These are phyloP conservation scores for Xanthoceras sorbifolium DNA, from an alignment of 345 rosid species.

Conservation along the genomic window DNA sequence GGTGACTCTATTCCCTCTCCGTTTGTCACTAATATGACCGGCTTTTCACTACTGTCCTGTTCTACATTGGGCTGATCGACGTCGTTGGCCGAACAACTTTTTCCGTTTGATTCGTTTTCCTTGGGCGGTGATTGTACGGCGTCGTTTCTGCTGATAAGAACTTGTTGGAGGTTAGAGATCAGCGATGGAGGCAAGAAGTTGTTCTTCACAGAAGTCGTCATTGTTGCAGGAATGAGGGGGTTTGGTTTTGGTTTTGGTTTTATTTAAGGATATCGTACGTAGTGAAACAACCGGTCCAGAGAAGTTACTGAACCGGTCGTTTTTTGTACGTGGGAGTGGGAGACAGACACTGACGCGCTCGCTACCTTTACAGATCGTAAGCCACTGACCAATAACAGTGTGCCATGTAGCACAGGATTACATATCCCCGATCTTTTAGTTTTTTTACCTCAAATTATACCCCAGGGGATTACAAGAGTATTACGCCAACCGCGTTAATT, in stretches of 20 bases:
- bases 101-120: neutral
- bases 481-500: neutral
- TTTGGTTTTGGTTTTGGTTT: neutral
- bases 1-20: slow-evolving; percentile 46
- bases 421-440: neutral
- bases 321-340: neutral
- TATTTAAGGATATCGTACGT: neutral
- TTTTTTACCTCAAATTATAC: neutral
- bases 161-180: slow-evolving; percentile 40
- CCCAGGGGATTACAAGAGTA: neutral
- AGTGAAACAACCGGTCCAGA: neutral
- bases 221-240: neutral
- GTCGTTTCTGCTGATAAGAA: slow-evolving; percentile 26
- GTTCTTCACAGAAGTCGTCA: slow-evolving; percentile 32
- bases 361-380: neutral
- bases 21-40: slow-evolving; percentile 31
- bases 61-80: slow-evolving; percentile 4
- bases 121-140: slow-evolving; percentile 5
- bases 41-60: slow-evolving; percentile 17
- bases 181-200: slow-evolving; percentile 40
- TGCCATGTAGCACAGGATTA: neutral
- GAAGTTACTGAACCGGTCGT: slow-evolving; percentile 2
- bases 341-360: neutral
- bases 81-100: neutral
- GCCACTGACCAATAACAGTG: neutral